phyloP scores from a whole-genome alignment of 2,329 filamentous ascomycete genomes.

The Pestalotiopsis sp. region DNA sequence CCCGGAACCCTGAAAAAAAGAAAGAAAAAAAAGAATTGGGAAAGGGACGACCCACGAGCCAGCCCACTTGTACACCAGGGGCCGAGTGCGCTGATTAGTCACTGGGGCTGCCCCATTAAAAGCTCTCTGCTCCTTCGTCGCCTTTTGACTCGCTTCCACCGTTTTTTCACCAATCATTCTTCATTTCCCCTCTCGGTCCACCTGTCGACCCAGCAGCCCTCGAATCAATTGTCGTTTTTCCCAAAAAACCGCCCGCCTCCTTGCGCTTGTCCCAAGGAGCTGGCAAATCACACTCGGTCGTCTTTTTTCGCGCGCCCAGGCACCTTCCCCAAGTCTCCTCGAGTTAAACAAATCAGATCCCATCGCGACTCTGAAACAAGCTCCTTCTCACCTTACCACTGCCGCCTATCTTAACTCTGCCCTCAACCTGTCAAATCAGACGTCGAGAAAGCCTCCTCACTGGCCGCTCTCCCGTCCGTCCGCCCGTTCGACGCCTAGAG shows the following conservation, averaged over 20 bases:
- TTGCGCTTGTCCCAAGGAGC: conserved; percentile 14
- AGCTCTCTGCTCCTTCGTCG: conserved; percentile 29
- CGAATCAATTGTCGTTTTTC: conserved; percentile 33
- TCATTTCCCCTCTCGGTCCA: conserved; percentile 30
- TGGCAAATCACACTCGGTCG: neutral
- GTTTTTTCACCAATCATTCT: conserved; percentile 37
- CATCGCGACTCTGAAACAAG: neutral
- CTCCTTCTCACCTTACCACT: neutral
- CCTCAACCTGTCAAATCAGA: neutral
- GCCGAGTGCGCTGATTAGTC: conserved; percentile 35
- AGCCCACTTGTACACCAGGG: neutral
- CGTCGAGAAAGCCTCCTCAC: neutral
- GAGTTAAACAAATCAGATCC: neutral
- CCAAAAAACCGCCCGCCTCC: conserved; percentile 13
- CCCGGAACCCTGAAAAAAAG: neutral
- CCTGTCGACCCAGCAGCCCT: conserved; percentile 32
- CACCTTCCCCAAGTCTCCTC: neutral
- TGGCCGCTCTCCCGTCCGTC: neutral
- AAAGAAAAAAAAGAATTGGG: neutral
- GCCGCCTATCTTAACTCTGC: neutral
- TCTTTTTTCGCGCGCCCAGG: neutral
- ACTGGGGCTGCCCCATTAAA: conserved; percentile 35
- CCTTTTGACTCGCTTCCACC: conserved; percentile 35
- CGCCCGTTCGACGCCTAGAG: conserved; percentile 3
- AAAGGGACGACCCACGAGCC: conserved; percentile 6